phyloP scores from a whole-genome alignment of 805 yeast species.

The Cyberlindnera galapagoensis region DNA sequence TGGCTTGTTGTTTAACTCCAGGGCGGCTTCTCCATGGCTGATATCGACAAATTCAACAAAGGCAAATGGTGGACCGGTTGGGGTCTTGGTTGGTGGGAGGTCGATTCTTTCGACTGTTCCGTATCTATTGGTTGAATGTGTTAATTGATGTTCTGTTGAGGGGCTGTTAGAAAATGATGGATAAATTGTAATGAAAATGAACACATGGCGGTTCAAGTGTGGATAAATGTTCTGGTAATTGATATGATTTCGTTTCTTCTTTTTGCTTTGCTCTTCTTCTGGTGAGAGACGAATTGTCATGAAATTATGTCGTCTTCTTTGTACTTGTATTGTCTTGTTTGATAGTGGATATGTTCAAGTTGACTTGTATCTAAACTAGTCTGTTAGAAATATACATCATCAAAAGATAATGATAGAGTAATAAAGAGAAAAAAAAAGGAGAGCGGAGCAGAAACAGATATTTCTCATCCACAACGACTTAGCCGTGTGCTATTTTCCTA shows the following conservation, averaged over 20 bases:
- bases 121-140: conserved; percentile 28
- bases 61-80: conserved; percentile 55
- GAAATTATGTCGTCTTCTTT: too few species aligned
- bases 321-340: too few species aligned
- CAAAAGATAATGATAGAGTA: not conserved
- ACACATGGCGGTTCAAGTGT: not conserved
- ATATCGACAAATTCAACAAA: conserved; percentile 51
- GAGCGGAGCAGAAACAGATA: not conserved
- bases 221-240: not conserved
- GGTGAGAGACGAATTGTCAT: too few species aligned
- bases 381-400: too few species aligned
- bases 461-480: too few species aligned
- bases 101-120: conserved; percentile 55
- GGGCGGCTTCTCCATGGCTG: conserved; percentile 49
- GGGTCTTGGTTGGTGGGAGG: conserved; percentile 56
- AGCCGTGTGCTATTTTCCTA: too few species aligned
- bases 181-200: not conserved
- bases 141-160: conserved; percentile 4
- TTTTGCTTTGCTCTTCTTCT: too few species aligned
- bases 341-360: too few species aligned
- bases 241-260: not conserved
- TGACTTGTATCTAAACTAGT: too few species aligned
- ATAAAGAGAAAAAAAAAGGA: not conserved
- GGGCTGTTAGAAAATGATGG: not conserved
- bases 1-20: conserved; percentile 39